A percentile compares a stretch with the other conserved stretches of the same genome.
phyloP scores from a whole-genome alignment of 2,329 filamentous ascomycete genomes.

The Bipolaris zeicola region DNA sequence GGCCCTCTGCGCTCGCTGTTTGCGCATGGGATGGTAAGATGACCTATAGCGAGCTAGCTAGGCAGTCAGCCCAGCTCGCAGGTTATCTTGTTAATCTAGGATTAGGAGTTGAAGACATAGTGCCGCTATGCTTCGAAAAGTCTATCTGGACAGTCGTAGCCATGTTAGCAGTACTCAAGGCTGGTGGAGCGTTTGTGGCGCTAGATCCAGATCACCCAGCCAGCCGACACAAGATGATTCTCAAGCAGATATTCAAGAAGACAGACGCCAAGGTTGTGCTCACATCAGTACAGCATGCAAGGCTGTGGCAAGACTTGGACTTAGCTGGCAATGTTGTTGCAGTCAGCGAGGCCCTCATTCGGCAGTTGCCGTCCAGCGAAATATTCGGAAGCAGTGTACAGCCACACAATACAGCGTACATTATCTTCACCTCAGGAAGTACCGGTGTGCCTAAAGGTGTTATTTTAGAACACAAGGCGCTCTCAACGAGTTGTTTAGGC shows the following conservation, averaged over 20 bases:
- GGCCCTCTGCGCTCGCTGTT: conserved; percentile 2
- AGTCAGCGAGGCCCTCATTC: background rate
- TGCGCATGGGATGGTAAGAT: conserved; percentile 14
- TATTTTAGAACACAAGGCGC: conserved; percentile 2
- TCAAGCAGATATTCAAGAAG: conserved; percentile 14
- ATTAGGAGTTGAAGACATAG: background rate
- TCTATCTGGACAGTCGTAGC: conserved; percentile 36
- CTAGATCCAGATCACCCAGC: background rate
- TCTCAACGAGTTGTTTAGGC: background rate
- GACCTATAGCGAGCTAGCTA: conserved; percentile 18
- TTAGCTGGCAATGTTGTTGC: background rate
- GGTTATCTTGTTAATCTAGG: background rate
- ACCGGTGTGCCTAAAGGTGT: conserved; percentile 79
- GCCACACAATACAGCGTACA: conserved; percentile 24
- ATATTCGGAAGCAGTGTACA: background rate
- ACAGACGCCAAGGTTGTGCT: conserved; percentile 3
- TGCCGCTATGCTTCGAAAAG: conserved; percentile 38
- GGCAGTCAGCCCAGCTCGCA: background rate
- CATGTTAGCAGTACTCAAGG: conserved; percentile 51
- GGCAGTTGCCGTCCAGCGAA: background rate
- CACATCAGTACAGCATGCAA: background rate
- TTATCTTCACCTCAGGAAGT: conserved; percentile 79
- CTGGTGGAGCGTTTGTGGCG: conserved; percentile 32
- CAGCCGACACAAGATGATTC: conserved; percentile 36
- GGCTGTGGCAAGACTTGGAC: background rate